phyloP scores from a whole-genome alignment of 2,329 filamentous ascomycete species.

The Ophiostoma montium region DNA sequence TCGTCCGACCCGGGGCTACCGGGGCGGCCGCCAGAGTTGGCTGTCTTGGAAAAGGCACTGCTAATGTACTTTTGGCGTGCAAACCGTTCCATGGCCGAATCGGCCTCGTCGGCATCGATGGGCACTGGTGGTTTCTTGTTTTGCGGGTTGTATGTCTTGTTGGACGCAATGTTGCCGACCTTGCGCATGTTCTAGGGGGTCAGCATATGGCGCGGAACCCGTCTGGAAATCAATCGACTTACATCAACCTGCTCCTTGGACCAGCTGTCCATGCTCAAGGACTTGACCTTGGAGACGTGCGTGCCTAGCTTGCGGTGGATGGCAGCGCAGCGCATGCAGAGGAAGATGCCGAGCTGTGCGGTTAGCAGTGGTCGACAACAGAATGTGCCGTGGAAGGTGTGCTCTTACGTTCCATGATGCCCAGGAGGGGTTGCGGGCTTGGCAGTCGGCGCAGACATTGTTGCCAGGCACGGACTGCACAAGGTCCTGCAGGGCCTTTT shows the following conservation, averaged over 20 bases:
- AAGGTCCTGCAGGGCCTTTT: slow-evolving; percentile 79
- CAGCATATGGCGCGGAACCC: neutral
- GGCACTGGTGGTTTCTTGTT: slow-evolving; percentile 74
- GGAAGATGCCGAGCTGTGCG: slow-evolving; percentile 71
- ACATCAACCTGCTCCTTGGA: slow-evolving; percentile 92
- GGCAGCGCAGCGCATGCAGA: slow-evolving; percentile 94
- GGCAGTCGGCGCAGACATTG: slow-evolving; percentile 86
- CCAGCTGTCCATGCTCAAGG: slow-evolving; percentile 97
- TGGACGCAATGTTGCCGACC: slow-evolving; percentile 73
- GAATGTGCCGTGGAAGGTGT: neutral
- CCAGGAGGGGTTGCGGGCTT: slow-evolving; percentile 85
- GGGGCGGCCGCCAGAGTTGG: slow-evolving; percentile 23
- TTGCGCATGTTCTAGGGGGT: slow-evolving; percentile 72
- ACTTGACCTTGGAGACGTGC: slow-evolving; percentile 98
- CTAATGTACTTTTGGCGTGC: slow-evolving; percentile 89
- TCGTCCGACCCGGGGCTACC: slow-evolving; percentile 41
- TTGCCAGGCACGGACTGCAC: slow-evolving; percentile 75
- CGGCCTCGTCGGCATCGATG: slow-evolving; percentile 80
- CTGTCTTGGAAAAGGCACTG: slow-evolving; percentile 14
- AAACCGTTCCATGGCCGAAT: slow-evolving; percentile 88
- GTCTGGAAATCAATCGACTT: slow-evolving; percentile 21
- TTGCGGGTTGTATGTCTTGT: slow-evolving; percentile 78
- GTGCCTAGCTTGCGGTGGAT: slow-evolving; percentile 94
- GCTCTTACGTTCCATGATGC: slow-evolving; percentile 74
- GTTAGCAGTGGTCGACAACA: neutral